These are phyloP conservation scores for Plantago elongata DNA, from an alignment of 257 asterid species.

Conservation along the genomic window DNA sequence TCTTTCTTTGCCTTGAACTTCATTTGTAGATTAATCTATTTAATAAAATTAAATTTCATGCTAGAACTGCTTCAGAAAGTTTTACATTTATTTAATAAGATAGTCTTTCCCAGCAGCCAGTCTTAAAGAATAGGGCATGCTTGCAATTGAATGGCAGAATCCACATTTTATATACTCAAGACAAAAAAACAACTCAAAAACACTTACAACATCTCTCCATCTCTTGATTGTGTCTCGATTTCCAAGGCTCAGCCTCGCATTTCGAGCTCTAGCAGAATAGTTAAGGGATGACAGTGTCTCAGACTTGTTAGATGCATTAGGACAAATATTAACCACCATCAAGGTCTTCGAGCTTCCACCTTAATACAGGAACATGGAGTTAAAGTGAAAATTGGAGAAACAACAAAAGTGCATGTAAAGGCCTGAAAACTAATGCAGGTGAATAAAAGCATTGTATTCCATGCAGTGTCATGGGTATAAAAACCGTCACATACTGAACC, in stretches of 20 bases:
- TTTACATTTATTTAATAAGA: no score
- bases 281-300: conserved; percentile 89
- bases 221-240: conserved; percentile 90
- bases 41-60: not conserved
- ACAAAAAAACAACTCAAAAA: conserved; percentile 16
- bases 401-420: conserved; percentile 5
- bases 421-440: conserved; percentile 9
- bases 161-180: conserved; percentile 5
- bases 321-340: conserved; percentile 77
- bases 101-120: not conserved
- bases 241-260: conserved; percentile 80
- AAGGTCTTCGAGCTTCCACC: conserved; percentile 93
- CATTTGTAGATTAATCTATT: not conserved
- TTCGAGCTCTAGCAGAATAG: conserved; percentile 90
- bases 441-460: conserved; percentile 15
- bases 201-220: conserved; percentile 95
- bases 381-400: conserved; percentile 11
- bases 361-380: conserved; percentile 29
- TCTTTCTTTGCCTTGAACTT: no score
- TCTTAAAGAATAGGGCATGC: conserved; percentile 5
- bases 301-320: conserved; percentile 59
- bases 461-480: no score
- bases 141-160: not conserved
- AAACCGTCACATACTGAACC: no score
- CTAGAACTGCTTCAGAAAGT: not conserved